Percentiles rank a stretch among this genome's conserved stretches.
These are phyloP conservation scores for Cordyceps tenuipes DNA, from an alignment of 2,329 filamentous ascomycete species.

Conservation along the genomic window DNA sequence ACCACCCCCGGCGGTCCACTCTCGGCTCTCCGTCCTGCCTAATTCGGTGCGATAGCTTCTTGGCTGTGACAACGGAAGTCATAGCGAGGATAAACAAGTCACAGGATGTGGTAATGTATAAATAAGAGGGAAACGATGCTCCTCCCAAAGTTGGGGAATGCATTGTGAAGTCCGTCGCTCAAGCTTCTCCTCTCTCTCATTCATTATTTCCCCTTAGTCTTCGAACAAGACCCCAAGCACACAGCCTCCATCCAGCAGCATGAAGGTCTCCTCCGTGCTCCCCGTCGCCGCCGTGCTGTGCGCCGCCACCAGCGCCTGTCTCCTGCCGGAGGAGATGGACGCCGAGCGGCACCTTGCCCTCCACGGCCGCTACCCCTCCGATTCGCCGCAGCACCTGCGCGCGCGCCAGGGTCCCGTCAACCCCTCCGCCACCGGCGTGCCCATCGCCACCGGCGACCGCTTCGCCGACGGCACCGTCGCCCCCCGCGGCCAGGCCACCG, in stretches of 20 bases:
- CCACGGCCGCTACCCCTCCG: not conserved
- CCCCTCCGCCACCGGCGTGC: slow-evolving; percentile 19
- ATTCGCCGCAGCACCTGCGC: not conserved
- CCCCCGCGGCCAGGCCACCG: slow-evolving; percentile 25
- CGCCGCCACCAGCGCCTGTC: slow-evolving; percentile 24
- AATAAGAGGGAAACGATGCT: not conserved
- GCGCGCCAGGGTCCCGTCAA: slow-evolving; percentile 9
- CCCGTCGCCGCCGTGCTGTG: slow-evolving; percentile 18
- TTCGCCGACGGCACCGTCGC: slow-evolving; percentile 30
- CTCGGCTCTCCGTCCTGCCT: too few relatives aligned
- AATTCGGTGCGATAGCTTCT: too few relatives aligned
- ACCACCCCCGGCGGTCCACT: too few relatives aligned
- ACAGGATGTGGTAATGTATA: too few relatives aligned
- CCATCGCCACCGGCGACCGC: slow-evolving; percentile 35
- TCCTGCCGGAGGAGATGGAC: slow-evolving; percentile 29
- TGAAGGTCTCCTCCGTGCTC: slow-evolving; percentile 21
- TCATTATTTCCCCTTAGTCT: not conserved
- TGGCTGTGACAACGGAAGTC: too few relatives aligned
- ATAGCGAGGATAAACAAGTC: too few relatives aligned
- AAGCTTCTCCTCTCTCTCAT: not conserved
- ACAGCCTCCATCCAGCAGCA: slow-evolving; percentile 9
- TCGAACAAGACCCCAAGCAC: not conserved
- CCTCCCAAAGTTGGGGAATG: too few relatives aligned
- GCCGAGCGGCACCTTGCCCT: slow-evolving; percentile 11
- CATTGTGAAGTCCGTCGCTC: too few relatives aligned